These are phyloP conservation scores for Candida ficus DNA, from an alignment of 805 yeast species.

Conservation along the genomic window DNA sequence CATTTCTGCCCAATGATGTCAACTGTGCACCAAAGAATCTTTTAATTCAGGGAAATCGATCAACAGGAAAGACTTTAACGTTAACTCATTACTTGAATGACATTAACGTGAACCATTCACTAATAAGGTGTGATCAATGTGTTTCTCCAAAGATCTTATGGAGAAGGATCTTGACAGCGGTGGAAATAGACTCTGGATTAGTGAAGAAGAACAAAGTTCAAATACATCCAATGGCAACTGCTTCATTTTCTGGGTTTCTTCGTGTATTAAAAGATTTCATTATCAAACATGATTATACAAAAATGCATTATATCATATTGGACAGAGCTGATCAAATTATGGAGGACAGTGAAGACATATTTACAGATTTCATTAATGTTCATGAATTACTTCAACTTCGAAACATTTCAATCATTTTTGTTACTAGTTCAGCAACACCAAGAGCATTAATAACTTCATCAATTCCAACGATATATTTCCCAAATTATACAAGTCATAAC, in stretches of 20 bases:
- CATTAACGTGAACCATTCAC: slow-evolving; percentile 10
- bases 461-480: slow-evolving; percentile 16
- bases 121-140: slow-evolving; percentile 24
- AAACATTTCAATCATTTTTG: slow-evolving; percentile 19
- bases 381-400: slow-evolving; percentile 15
- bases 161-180: slow-evolving; percentile 14
- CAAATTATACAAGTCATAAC: slow-evolving; percentile 15
- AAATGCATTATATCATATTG: slow-evolving; percentile 20
- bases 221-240: slow-evolving; percentile 10
- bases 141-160: slow-evolving; percentile 20
- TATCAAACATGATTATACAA: slow-evolving; percentile 2
- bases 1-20: slow-evolving; percentile 12
- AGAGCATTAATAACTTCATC: slow-evolving; percentile 16
- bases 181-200: slow-evolving; percentile 12
- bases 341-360: slow-evolving; percentile 19
- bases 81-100: slow-evolving; percentile 9
- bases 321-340: slow-evolving; percentile 23
- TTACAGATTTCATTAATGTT: slow-evolving; percentile 15
- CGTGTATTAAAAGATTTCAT: slow-evolving; percentile 14
- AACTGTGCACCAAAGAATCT: slow-evolving; percentile 8
- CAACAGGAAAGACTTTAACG: slow-evolving; percentile 22
- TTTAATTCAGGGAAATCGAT: slow-evolving; percentile 17
- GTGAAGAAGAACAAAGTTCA: slow-evolving; percentile 2
- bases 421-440: slow-evolving; percentile 14
- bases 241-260: slow-evolving; percentile 20